phyloP scores from a whole-genome alignment of 2,329 filamentous ascomycete genomes.

The Pyricularia sp. region DNA sequence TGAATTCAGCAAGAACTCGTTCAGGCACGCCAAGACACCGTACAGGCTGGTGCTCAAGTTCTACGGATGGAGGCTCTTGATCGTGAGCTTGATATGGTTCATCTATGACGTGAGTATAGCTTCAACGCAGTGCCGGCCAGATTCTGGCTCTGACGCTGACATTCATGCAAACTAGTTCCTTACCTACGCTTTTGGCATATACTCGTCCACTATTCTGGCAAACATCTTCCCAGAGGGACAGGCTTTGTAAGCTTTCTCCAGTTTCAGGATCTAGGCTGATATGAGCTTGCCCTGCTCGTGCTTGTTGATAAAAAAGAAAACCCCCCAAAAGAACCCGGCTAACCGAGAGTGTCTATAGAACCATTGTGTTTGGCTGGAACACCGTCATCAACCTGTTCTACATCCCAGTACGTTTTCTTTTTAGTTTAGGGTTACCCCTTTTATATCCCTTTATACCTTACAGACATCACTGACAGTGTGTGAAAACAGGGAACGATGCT shows the following conservation, averaged over 20 bases:
- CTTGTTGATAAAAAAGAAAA: too few species aligned
- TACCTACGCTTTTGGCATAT: slow-evolving; percentile 77
- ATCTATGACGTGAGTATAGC: slow-evolving; percentile 55
- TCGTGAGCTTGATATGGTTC: slow-evolving; percentile 75
- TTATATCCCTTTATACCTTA: not conserved
- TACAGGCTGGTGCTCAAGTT: slow-evolving; percentile 49
- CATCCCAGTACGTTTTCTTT: slow-evolving; percentile 50
- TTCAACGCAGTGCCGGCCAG: not conserved
- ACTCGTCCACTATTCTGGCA: slow-evolving; percentile 64
- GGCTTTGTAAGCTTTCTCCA: slow-evolving; percentile 32
- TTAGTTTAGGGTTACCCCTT: too few species aligned
- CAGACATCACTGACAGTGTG: not conserved
- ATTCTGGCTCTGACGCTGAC: not conserved
- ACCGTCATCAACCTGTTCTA: slow-evolving; percentile 85
- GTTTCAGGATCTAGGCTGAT: too few species aligned
- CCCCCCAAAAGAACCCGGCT: not conserved
- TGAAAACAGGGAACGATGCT: slow-evolving; percentile 51
- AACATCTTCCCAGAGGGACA: slow-evolving; percentile 50
- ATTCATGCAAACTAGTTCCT: slow-evolving; percentile 48
- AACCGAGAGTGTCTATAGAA: slow-evolving; percentile 21
- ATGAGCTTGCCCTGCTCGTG: too few species aligned
- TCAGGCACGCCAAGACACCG: slow-evolving; percentile 50
- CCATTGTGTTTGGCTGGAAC: slow-evolving; percentile 79
- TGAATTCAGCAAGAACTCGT: slow-evolving; percentile 62
- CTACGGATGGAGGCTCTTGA: slow-evolving; percentile 63